phyloP scores from a whole-genome alignment of 345 rosid species.

The Populus euphratica region DNA sequence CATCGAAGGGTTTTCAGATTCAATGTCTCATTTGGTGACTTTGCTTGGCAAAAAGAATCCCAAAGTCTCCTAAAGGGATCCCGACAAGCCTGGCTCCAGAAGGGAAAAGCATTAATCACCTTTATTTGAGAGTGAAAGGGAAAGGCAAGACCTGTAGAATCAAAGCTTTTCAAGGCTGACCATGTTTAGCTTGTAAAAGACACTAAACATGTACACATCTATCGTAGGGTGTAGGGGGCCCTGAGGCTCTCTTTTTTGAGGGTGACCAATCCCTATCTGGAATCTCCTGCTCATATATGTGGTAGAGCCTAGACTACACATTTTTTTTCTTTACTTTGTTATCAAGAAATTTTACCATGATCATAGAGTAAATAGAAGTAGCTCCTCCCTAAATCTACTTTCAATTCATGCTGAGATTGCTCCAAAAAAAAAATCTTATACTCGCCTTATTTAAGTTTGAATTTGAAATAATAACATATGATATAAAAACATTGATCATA shows the following conservation, averaged over 20 bases:
- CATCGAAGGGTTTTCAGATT: not conserved
- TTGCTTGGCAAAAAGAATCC: conserved; percentile 4
- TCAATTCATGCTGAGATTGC: too few species aligned
- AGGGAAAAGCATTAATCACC: not conserved
- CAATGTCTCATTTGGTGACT: not conserved
- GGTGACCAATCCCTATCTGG: not conserved
- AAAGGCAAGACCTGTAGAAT: not conserved
- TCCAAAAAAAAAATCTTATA: too few species aligned
- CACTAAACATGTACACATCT: not conserved
- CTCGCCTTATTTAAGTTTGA: too few species aligned
- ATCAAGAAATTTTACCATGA: too few species aligned
- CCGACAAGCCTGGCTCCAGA: conserved; percentile 4
- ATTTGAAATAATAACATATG: not conserved
- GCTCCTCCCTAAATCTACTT: too few species aligned
- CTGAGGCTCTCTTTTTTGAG: not conserved
- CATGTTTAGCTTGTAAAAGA: not conserved
- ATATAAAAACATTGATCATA: not conserved
- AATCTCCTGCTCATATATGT: not conserved
- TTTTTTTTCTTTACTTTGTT: too few species aligned
- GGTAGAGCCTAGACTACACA: not conserved
- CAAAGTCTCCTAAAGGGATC: not conserved
- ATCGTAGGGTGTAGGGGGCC: not conserved
- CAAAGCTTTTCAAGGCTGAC: not conserved
- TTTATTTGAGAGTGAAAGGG: not conserved
- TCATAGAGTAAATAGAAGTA: too few species aligned